Evolutionary conservation across 2,329 filamentous ascomycete genomes (phyloP).

Genomic region (Alternaria sp.): DNA sequence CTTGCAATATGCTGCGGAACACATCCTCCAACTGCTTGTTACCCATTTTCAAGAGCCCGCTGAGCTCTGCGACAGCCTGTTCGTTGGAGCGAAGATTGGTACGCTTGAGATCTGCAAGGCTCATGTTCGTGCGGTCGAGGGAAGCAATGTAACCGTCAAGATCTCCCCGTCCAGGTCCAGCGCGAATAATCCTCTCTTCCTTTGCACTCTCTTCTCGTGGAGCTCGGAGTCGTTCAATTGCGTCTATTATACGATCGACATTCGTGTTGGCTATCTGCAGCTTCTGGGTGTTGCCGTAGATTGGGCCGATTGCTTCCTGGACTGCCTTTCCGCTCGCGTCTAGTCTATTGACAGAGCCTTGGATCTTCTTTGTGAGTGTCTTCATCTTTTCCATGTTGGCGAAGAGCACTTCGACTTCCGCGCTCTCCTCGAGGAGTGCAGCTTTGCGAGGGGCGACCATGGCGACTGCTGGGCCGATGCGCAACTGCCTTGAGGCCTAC

Average conservation of each 20-base stretch:
- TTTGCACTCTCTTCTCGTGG: slow-evolving; percentile 92
- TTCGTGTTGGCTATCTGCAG: slow-evolving; percentile 90
- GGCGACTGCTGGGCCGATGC: slow-evolving; percentile 30
- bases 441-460: slow-evolving; percentile 65
- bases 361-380: slow-evolving; percentile 93
- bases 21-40: slow-evolving; percentile 84
- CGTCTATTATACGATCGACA: slow-evolving; percentile 83
- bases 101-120: slow-evolving; percentile 82
- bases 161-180: slow-evolving; percentile 71
- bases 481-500: slow-evolving; percentile 28
- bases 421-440: slow-evolving; percentile 71
- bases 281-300: slow-evolving; percentile 90
- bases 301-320: slow-evolving; percentile 88
- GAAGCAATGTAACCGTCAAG: slow-evolving; percentile 87
- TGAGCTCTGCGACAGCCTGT: slow-evolving; percentile 83
- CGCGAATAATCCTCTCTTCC: slow-evolving; percentile 90
- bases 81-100: slow-evolving; percentile 95
- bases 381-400: slow-evolving; percentile 89
- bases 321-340: slow-evolving; percentile 91
- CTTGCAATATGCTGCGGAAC: slow-evolving; percentile 80
- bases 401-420: slow-evolving; percentile 72
- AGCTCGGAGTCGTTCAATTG: slow-evolving; percentile 87
- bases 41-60: slow-evolving; percentile 78
- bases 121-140: slow-evolving; percentile 85
- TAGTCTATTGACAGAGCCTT: slow-evolving; percentile 82